A percentile compares a stretch with the other conserved stretches of the same genome.
Conservation (phyloP, 1,139 yeast species). For the Diutina sp. region DNA sequence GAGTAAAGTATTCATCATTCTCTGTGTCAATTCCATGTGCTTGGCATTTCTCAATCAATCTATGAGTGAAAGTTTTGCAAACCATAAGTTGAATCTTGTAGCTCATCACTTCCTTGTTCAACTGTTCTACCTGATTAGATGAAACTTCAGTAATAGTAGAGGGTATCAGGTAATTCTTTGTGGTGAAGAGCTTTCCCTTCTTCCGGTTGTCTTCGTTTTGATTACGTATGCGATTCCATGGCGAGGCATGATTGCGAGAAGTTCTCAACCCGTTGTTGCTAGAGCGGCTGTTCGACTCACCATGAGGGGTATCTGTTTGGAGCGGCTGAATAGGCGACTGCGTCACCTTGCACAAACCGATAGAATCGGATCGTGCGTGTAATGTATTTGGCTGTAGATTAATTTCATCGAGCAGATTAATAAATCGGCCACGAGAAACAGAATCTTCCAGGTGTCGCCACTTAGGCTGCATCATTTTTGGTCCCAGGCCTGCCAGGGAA, state of each 20-base stretch:
- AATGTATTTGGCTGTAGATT: too few species aligned
- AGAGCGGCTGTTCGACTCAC: neutral
- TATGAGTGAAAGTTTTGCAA: constrained; percentile 28
- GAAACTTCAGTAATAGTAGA: neutral
- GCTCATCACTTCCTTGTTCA: constrained; percentile 27
- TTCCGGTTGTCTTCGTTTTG: neutral
- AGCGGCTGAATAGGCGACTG: neutral
- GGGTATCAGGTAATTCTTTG: neutral
- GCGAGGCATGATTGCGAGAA: neutral
- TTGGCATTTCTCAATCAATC: constrained; percentile 15
- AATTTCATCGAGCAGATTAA: neutral
- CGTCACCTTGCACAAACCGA: neutral
- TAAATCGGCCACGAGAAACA: neutral
- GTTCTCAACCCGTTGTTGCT: neutral
- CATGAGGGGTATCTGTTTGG: neutral
- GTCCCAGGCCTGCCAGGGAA: neutral
- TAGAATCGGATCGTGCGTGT: neutral
- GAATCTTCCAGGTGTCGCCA: neutral
- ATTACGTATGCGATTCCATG: neutral
- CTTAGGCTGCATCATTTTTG: neutral
- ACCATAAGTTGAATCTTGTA: constrained; percentile 31
- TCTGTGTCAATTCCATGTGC: constrained; percentile 7
- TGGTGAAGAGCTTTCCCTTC: neutral
- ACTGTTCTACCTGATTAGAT: constrained; percentile 11
- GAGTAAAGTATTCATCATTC: constrained; percentile 9